phyloP scores from a whole-genome alignment of 2,329 filamentous ascomycete genomes.

The Talaromyces atroroseus region DNA sequence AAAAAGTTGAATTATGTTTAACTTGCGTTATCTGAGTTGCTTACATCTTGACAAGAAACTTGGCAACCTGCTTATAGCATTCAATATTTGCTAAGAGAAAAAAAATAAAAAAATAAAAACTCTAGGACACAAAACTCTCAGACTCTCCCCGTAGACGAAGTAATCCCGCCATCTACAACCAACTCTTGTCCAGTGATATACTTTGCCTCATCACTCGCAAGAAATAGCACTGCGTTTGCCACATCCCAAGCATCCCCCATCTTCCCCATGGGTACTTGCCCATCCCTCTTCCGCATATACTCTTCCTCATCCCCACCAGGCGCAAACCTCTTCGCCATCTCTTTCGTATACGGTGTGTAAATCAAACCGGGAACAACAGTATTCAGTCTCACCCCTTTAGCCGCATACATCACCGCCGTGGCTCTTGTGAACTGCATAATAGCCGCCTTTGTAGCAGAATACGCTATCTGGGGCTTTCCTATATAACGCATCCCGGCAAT shows the following conservation, averaged over 20 bases:
- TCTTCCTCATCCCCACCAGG: constrained; percentile 46
- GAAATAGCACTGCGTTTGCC: constrained; percentile 63
- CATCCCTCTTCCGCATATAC: constrained; percentile 9
- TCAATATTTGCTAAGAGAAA: no score
- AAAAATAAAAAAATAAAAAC: no score
- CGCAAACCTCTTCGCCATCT: constrained; percentile 41
- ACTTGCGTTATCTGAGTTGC: not conserved
- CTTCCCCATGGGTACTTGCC: constrained; percentile 37
- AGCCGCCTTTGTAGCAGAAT: constrained; percentile 48
- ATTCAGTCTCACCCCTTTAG: constrained; percentile 45
- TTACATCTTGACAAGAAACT: no score
- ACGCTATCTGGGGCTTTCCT: constrained; percentile 50
- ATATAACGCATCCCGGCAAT: constrained; percentile 48
- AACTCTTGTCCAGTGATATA: constrained; percentile 69
- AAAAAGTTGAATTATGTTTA: constrained; percentile 9
- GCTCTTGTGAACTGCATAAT: constrained; percentile 47
- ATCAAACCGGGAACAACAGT: constrained; percentile 53
- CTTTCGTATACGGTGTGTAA: constrained; percentile 47
- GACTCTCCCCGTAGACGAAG: not conserved
- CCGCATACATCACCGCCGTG: constrained; percentile 41
- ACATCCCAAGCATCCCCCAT: constrained; percentile 53
- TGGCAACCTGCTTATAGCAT: no score
- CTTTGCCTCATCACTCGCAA: constrained; percentile 64
- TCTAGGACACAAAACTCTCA: not conserved
- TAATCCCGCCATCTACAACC: constrained; percentile 23